Conservation (phyloP, 371 early-diverging fungal genomes). For the Mortierella sp. region DNA sequence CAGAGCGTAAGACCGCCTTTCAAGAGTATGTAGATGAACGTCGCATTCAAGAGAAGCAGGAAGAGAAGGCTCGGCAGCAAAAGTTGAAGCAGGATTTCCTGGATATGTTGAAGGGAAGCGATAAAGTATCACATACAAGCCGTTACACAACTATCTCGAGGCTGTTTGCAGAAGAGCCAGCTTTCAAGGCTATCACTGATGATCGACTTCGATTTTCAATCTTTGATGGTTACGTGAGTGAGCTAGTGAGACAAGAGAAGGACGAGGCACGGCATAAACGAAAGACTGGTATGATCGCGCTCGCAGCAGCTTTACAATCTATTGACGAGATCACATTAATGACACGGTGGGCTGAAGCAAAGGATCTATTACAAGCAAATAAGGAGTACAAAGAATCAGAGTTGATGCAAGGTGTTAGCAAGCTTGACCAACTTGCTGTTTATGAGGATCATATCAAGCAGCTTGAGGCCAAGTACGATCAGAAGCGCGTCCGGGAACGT, state of each 20-base stretch:
- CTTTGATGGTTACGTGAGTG: conserved; percentile 40
- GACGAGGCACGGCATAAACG: conserved; percentile 74
- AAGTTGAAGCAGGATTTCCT: conserved; percentile 59
- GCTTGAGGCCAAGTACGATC: conserved; percentile 73
- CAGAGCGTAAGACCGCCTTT: conserved; percentile 87
- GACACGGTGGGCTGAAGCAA: conserved; percentile 81
- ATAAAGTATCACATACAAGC: conserved; percentile 47
- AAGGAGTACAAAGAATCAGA: conserved; percentile 67
- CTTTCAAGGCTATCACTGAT: conserved; percentile 52
- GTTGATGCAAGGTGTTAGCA: conserved; percentile 78
- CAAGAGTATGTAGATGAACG: conserved; percentile 74
- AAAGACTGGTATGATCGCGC: conserved; percentile 74
- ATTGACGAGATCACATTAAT: conserved; percentile 73
- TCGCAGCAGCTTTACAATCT: conserved; percentile 65
- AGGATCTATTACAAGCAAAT: conserved; percentile 60
- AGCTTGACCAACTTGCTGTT: conserved; percentile 82
- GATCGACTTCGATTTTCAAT: conserved; percentile 45
- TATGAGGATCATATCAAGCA: conserved; percentile 83
- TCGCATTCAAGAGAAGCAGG: conserved; percentile 61
- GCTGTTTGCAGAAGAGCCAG: conserved; percentile 53
- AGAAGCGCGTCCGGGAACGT: conserved; percentile 56
- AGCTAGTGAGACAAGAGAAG: conserved; percentile 61
- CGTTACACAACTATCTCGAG: conserved; percentile 48
- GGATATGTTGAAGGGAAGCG: conserved; percentile 55
- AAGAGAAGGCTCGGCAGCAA: conserved; percentile 46